Base-by-base conservation (phyloP, 2,329 filamentous ascomycete genomes). In the Diaporthe longicolla region DNA sequence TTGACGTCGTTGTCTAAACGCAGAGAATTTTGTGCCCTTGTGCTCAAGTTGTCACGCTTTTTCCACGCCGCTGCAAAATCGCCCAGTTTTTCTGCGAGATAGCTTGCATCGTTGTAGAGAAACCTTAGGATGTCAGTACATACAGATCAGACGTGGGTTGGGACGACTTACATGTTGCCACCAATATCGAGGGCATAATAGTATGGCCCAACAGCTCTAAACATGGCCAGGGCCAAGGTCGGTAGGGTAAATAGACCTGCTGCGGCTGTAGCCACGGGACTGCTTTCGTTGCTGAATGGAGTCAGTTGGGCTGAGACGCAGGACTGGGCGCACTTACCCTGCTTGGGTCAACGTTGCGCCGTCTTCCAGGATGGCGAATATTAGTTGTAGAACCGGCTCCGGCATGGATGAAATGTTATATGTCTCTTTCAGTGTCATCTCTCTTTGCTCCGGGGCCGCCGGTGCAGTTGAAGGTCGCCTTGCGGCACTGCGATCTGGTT, bases 331-430 rank as follows among this genome's bases (percentile, higher is more conserved):
- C 21, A 74, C 32, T 26, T 83, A 85, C 86, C 83, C 81, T 76
- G 89, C 82, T 54, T 87, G 80, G 32, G 90, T 90, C 61, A 96
- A 84, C 0, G 85, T 87, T 13, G 89, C 89, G 1, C 87, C 91
- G 76, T 93, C 91, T 74, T 92, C 89, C 75, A 89, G 81, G 37
- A 92, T 87, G 17, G 85, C 80, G 29, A 87, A 85, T 70, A 96
- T 90, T 37, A 94, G 87, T 24, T 90, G 87, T 26, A 95, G 86
- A 17, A 98, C 91, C 5, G 92, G 90, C 75, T 95, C 92, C 0
- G 97, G 96, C 81, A 98, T 93, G 3, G 93, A 93, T 0, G 96
- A 98, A 69, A 98, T 93, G 74, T 92, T 94, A 82, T 98, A 99
- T 1, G 89, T 93, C 83, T 99, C 97, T 75, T 89, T 93, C 58